These are phyloP conservation scores for Bipolaris bicolor DNA, from an alignment of 2,329 filamentous ascomycete genomes.

Conservation along the genomic window DNA sequence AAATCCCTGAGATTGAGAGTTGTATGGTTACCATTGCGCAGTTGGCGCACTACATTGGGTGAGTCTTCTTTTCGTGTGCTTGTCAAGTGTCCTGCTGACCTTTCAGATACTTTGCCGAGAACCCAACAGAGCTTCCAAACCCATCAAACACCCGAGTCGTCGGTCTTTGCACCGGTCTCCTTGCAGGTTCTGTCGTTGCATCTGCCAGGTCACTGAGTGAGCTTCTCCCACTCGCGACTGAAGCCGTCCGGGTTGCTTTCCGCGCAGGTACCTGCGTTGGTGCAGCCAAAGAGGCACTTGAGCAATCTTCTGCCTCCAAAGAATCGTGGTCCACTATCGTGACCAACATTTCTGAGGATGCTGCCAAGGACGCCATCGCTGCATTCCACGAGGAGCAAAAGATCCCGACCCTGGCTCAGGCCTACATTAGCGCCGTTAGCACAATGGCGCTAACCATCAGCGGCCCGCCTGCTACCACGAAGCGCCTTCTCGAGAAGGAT, in stretches of 20 bases:
- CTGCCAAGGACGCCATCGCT: slow-evolving; percentile 58
- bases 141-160: slow-evolving; percentile 61
- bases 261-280: slow-evolving; percentile 61
- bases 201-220: slow-evolving; percentile 67
- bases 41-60: slow-evolving; percentile 73
- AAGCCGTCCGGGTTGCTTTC: slow-evolving; percentile 71
- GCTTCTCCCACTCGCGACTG: slow-evolving; percentile 66
- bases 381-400: slow-evolving; percentile 64
- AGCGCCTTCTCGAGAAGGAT: slow-evolving; percentile 58
- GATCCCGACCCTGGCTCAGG: slow-evolving; percentile 57
- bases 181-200: slow-evolving; percentile 72
- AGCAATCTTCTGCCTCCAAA: slow-evolving; percentile 61
- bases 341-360: slow-evolving; percentile 60
- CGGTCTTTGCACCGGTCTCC: slow-evolving; percentile 71
- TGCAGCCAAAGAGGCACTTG: slow-evolving; percentile 52
- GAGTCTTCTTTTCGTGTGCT: slow-evolving; percentile 39
- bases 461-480: slow-evolving; percentile 61
- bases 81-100: slow-evolving; percentile 34
- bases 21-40: slow-evolving; percentile 69
- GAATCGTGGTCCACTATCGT: slow-evolving; percentile 72
- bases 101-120: slow-evolving; percentile 56
- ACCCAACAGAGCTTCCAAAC: slow-evolving; percentile 59
- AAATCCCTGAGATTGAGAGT: slow-evolving; percentile 68
- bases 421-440: slow-evolving; percentile 66
- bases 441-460: slow-evolving; percentile 65